These are phyloP conservation scores for Symmetrospora coprosmae DNA, from an alignment of 768 basidiomycete species.

Conservation along the genomic window DNA sequence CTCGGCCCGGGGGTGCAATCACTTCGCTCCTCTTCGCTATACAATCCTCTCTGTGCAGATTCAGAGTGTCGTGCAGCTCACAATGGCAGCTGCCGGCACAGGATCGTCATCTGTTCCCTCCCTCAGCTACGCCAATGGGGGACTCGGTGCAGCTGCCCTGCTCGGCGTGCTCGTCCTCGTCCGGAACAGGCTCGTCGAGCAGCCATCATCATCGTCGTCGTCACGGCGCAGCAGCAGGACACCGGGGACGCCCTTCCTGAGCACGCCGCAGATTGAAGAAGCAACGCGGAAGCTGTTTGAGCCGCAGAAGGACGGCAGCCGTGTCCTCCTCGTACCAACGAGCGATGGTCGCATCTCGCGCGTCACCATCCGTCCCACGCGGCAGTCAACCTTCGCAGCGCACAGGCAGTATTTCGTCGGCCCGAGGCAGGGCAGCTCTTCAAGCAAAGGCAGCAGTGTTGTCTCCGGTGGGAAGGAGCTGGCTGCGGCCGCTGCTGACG, in stretches of 20 bases:
- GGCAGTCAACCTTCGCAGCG: conserved; percentile 24
- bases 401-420: conserved; percentile 27
- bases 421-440: too few relatives aligned
- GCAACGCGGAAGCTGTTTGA: conserved; percentile 27
- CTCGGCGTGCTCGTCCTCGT: conserved; percentile 1
- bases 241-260: conserved; percentile 10
- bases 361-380: conserved; percentile 30
- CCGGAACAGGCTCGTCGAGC: not conserved
- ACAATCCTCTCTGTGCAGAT: too few relatives aligned
- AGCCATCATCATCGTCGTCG: not conserved
- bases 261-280: conserved; percentile 29
- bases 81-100: too few relatives aligned
- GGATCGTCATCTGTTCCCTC: too few relatives aligned
- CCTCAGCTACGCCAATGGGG: too few relatives aligned
- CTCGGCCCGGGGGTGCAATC: too few relatives aligned
- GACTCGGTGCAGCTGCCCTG: not conserved
- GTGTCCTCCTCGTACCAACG: conserved; percentile 30
- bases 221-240: not conserved
- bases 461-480: not conserved
- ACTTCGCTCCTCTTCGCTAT: too few relatives aligned
- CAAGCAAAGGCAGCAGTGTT: too few relatives aligned
- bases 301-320: conserved; percentile 24
- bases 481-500: not conserved
- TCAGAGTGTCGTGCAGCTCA: too few relatives aligned
- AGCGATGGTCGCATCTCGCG: conserved; percentile 23